Evolutionary conservation across 768 basidiomycete genomes (phyloP).

Genomic region (Mycena leptocephala): DNA sequence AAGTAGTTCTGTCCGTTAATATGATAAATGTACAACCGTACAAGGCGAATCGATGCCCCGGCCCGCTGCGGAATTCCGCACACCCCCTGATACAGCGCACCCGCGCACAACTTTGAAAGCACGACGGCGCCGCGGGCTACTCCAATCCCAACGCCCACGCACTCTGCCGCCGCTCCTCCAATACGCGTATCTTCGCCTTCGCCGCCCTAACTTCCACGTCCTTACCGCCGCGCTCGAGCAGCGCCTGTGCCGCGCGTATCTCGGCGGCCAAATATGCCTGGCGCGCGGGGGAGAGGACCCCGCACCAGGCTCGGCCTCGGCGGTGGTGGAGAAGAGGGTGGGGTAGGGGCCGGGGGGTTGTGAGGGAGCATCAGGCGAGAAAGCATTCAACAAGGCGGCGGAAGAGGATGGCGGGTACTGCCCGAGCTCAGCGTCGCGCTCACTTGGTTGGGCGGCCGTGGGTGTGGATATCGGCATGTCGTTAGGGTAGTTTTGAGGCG

Average conservation of each 20-base stretch:
- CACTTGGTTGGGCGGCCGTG: neutral
- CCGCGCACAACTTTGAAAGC: too few relatives aligned
- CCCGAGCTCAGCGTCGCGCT: conserved; percentile 21
- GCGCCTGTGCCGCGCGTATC: conserved; percentile 24
- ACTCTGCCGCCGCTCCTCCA: conserved; percentile 25
- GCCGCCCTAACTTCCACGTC: neutral
- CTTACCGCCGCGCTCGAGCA: conserved; percentile 3
- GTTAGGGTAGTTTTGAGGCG: neutral
- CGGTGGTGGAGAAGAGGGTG: neutral
- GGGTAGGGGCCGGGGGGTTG: neutral
- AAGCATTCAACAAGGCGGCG: neutral
- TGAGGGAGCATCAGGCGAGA: neutral
- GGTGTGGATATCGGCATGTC: neutral
- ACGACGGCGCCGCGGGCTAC: neutral
- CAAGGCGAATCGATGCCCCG: too few relatives aligned
- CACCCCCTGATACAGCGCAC: too few relatives aligned
- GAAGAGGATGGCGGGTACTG: neutral
- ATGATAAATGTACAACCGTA: too few relatives aligned
- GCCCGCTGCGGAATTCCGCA: too few relatives aligned
- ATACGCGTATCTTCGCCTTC: conserved; percentile 15
- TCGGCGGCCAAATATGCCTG: conserved; percentile 28
- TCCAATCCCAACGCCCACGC: conserved; percentile 30
- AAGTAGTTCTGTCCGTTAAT: too few relatives aligned
- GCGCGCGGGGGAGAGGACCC: neutral
- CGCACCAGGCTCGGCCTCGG: neutral